phyloP scores from a whole-genome alignment of 2,329 filamentous ascomycete species.

The Alternaria ventricosa region DNA sequence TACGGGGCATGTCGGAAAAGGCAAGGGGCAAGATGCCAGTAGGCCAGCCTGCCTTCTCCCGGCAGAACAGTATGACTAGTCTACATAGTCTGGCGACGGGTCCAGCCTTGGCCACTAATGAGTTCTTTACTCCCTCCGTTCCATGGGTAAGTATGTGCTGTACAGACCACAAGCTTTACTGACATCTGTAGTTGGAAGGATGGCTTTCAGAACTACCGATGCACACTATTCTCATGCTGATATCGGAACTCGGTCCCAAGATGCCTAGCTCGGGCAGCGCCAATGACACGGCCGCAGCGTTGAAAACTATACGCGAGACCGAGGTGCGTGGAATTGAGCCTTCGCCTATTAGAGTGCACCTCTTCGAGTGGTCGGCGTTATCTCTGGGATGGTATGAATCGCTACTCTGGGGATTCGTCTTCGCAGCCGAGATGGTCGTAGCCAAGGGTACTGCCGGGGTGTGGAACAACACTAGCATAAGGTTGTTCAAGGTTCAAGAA shows the following conservation, averaged over 20 bases:
- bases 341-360: slow-evolving; percentile 76
- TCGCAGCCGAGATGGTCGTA: slow-evolving; percentile 86
- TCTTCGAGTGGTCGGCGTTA: slow-evolving; percentile 92
- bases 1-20: slow-evolving; percentile 96
- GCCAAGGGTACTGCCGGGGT: slow-evolving; percentile 87
- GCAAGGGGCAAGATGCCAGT: slow-evolving; percentile 95
- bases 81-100: slow-evolving; percentile 71
- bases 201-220: slow-evolving; percentile 93
- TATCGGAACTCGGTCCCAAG: slow-evolving; percentile 64
- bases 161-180: slow-evolving; percentile 16
- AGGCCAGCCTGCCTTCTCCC: slow-evolving; percentile 79
- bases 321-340: slow-evolving; percentile 76
- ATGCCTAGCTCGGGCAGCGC: slow-evolving; percentile 56
- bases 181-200: slow-evolving; percentile 72
- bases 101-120: slow-evolving; percentile 62
- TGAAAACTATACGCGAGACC: slow-evolving; percentile 63
- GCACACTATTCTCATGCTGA: slow-evolving; percentile 81
- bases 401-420: slow-evolving; percentile 91
- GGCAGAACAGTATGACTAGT: slow-evolving; percentile 88
- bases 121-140: slow-evolving; percentile 77
- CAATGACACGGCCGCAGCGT: slow-evolving; percentile 48
- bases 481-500: slow-evolving; percentile 88
- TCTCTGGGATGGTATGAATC: slow-evolving; percentile 96
- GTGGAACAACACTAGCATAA: slow-evolving; percentile 90
- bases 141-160: slow-evolving; percentile 65